These are phyloP conservation scores for Monilinia fructicola DNA, from an alignment of 2,329 filamentous ascomycete species.

Conservation along the genomic window DNA sequence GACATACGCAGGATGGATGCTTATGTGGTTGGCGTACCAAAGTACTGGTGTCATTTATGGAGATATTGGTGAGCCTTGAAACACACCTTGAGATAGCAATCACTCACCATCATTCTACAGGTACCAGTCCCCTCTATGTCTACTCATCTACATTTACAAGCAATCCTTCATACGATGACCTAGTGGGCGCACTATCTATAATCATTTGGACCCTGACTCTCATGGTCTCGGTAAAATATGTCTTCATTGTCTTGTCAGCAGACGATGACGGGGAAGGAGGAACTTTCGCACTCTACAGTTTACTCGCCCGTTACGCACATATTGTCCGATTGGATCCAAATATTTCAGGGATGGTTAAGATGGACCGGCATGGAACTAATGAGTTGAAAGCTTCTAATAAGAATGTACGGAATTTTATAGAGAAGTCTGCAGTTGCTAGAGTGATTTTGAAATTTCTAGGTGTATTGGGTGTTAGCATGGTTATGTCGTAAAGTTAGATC, in stretches of 20 bases:
- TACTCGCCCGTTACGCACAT: conserved; percentile 61
- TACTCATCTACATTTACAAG: conserved; percentile 65
- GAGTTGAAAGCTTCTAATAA: conserved; percentile 55
- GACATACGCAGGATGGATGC: conserved; percentile 35
- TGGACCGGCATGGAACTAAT: conserved; percentile 58
- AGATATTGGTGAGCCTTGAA: conserved; percentile 56
- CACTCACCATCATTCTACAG: not conserved
- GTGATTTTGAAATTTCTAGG: conserved; percentile 59
- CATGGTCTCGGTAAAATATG: conserved; percentile 69
- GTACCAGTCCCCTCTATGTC: conserved; percentile 64
- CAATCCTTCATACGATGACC: conserved; percentile 55
- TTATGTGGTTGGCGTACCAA: conserved; percentile 58
- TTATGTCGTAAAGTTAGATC: conserved; percentile 55
- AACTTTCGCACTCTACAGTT: conserved; percentile 65
- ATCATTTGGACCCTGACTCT: conserved; percentile 68
- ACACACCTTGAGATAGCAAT: not conserved
- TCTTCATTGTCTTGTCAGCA: conserved; percentile 62
- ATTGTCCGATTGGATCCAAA: conserved; percentile 61
- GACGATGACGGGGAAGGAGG: conserved; percentile 72
- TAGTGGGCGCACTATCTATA: conserved; percentile 65
- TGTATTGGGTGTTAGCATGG: conserved; percentile 65
- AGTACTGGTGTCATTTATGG: conserved; percentile 67
- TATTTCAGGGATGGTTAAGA: conserved; percentile 53
- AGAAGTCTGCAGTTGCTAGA: conserved; percentile 54
- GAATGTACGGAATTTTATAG: conserved; percentile 56